phyloP scores from a whole-genome alignment of 2,329 filamentous ascomycete species.

The Nigrospora osmanthi region DNA sequence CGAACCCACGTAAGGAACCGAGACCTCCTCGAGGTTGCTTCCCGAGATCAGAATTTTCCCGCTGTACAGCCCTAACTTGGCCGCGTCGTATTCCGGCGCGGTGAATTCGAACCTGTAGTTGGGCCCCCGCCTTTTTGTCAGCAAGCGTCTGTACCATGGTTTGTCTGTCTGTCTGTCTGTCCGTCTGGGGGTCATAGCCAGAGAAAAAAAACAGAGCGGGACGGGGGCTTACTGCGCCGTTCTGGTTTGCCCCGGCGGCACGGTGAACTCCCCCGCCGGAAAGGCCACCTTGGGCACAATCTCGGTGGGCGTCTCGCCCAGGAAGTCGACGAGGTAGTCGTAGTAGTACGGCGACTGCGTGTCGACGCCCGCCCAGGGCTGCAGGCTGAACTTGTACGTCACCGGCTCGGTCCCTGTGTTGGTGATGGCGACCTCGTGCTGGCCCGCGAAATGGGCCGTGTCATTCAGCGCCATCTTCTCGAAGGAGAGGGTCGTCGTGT shows the following conservation, averaged over 20 bases:
- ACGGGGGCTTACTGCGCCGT: constrained; percentile 10
- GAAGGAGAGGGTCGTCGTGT: constrained; percentile 23
- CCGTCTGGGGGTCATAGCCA: too few species aligned
- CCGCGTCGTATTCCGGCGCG: constrained; percentile 12
- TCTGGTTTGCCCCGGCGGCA: constrained; percentile 11
- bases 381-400: constrained; percentile 18
- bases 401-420: constrained; percentile 23
- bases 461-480: constrained; percentile 34
- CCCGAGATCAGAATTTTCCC: constrained; percentile 19
- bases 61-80: constrained; percentile 19
- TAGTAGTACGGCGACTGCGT: constrained; percentile 3
- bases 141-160: too few species aligned
- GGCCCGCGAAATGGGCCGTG: constrained; percentile 24
- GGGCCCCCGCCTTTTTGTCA: too few species aligned
- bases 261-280: constrained; percentile 8
- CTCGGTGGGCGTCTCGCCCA: constrained; percentile 5
- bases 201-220: background rate
- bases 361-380: constrained; percentile 26
- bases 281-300: constrained; percentile 8
- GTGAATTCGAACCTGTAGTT: constrained; percentile 16
- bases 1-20: constrained; percentile 19
- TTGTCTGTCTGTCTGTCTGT: too few species aligned
- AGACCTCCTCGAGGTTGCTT: constrained; percentile 18
- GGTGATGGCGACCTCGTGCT: constrained; percentile 16
- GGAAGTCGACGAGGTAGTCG: constrained; percentile 9